These are phyloP conservation scores for Paraphoma sp. DNA, from an alignment of 2,329 filamentous ascomycete species.

Conservation along the genomic window DNA sequence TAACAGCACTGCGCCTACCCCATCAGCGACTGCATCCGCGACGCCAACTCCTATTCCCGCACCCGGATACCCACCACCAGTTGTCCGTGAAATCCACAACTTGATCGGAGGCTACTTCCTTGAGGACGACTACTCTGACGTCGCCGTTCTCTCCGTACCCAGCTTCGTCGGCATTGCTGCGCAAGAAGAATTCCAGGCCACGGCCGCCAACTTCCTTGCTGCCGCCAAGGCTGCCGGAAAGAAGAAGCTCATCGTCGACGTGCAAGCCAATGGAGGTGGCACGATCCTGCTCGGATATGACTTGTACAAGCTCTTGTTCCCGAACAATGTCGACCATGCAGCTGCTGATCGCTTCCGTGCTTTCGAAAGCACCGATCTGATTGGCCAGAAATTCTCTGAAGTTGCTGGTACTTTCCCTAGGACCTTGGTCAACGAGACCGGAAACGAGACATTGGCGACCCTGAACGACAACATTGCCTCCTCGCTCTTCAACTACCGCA, in stretches of 20 bases:
- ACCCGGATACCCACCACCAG: slow-evolving; percentile 54
- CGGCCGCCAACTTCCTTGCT: slow-evolving; percentile 51
- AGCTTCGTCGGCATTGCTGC: slow-evolving; percentile 46
- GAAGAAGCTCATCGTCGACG: slow-evolving; percentile 66
- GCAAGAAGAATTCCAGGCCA: slow-evolving; percentile 51
- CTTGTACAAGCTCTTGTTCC: slow-evolving; percentile 66
- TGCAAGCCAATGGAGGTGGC: slow-evolving; percentile 66
- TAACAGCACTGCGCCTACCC: slow-evolving; percentile 13
- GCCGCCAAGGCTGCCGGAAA: slow-evolving; percentile 58
- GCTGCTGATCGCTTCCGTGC: slow-evolving; percentile 60
- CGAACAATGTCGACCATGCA: slow-evolving; percentile 54
- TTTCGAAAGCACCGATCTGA: slow-evolving; percentile 54
- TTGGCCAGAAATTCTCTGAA: slow-evolving; percentile 51
- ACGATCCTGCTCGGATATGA: slow-evolving; percentile 67
- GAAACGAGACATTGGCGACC: slow-evolving; percentile 47
- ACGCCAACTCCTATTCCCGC: slow-evolving; percentile 34
- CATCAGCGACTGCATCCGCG: slow-evolving; percentile 23
- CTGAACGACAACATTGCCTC: slow-evolving; percentile 46
- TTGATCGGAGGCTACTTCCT: slow-evolving; percentile 57
- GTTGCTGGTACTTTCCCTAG: slow-evolving; percentile 41
- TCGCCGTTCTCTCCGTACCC: slow-evolving; percentile 54
- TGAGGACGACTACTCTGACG: slow-evolving; percentile 53
- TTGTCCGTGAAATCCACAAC: slow-evolving; percentile 51
- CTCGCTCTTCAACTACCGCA: slow-evolving; percentile 56
- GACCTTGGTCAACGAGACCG: slow-evolving; percentile 23